These are phyloP conservation scores for Blepharisma undulans DNA, from an alignment of 169 alveolate species.

Conservation along the genomic window DNA sequence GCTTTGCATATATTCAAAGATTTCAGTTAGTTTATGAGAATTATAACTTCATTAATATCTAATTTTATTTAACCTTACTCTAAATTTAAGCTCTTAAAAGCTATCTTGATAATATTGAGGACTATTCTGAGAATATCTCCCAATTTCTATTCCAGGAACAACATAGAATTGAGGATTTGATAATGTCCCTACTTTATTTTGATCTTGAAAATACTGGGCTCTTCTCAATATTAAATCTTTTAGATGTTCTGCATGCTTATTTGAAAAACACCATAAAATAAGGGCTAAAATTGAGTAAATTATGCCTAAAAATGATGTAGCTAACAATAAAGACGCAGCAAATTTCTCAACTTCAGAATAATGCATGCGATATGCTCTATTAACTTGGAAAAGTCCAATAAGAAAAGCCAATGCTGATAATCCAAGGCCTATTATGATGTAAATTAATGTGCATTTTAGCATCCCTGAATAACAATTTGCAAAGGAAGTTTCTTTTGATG, in stretches of 20 bases:
- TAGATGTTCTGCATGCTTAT: background rate
- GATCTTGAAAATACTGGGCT: background rate
- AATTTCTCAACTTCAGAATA: background rate
- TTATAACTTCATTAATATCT: too few species aligned
- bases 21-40: too few species aligned
- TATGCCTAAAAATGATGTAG: background rate
- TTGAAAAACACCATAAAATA: background rate
- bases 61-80: too few species aligned
- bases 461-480: background rate
- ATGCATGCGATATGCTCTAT: too few species aligned
- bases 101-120: background rate
- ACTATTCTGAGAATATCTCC: background rate
- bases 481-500: background rate
- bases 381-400: background rate
- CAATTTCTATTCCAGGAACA: background rate
- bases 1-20: too few species aligned
- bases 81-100: too few species aligned
- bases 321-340: background rate
- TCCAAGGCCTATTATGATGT: background rate
- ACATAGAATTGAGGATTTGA: background rate
- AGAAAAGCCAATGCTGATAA: background rate
- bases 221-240: background rate
- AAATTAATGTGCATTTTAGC: background rate
- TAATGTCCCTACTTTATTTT: background rate
- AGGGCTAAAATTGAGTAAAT: background rate